Evolutionary conservation across 306 rosid genomes (phyloP).

Genomic region (Clitoria ternatea): DNA sequence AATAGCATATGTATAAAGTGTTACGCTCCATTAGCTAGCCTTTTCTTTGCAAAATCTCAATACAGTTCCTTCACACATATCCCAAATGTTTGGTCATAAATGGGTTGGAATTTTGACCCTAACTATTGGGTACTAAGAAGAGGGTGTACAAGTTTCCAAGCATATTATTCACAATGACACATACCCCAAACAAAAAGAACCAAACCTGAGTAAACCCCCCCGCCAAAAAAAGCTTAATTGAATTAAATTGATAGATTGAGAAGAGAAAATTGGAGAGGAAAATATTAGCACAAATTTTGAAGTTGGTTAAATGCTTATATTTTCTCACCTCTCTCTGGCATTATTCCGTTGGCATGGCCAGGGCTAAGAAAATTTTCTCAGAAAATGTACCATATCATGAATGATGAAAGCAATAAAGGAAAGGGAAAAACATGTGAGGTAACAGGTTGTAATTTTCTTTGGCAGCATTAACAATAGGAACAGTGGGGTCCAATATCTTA

Average conservation of each 20-base stretch:
- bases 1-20: not conserved
- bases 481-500: slow-evolving; percentile 30
- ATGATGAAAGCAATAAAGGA: slow-evolving; percentile 18
- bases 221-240: not conserved
- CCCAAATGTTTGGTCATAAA: slow-evolving; percentile 25
- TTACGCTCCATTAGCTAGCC: not conserved
- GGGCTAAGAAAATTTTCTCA: not conserved
- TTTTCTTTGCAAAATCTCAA: slow-evolving; percentile 13
- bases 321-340: slow-evolving; percentile 2
- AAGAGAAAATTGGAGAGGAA: not conserved
- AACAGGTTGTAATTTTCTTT: slow-evolving; percentile 29
- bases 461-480: slow-evolving; percentile 13
- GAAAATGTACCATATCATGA: slow-evolving; percentile 9
- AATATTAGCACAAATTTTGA: not conserved
- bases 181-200: not conserved
- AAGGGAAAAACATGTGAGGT: slow-evolving; percentile 27
- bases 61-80: slow-evolving; percentile 9
- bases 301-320: not conserved
- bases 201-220: not conserved
- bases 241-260: not conserved
- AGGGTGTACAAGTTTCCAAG: not conserved
- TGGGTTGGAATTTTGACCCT: slow-evolving; percentile 13
- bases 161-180: not conserved
- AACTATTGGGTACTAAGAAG: not conserved
- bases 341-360: slow-evolving; percentile 19